These are phyloP conservation scores for Colletotrichum musicola DNA, from an alignment of 2,329 filamentous ascomycete genomes.

Conservation along the genomic window DNA sequence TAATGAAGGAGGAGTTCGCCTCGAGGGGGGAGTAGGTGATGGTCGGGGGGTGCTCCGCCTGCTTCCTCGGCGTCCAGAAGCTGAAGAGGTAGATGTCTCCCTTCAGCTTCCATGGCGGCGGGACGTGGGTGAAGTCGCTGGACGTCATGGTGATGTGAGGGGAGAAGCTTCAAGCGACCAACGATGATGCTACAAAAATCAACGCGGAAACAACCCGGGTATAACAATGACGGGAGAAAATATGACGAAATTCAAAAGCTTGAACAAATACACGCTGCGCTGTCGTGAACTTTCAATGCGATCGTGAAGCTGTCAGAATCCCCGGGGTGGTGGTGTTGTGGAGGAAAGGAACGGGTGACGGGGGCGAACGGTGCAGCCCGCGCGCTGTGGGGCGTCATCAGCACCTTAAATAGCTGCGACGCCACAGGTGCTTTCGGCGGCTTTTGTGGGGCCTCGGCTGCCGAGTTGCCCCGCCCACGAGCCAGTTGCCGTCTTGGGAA, in stretches of 20 bases:
- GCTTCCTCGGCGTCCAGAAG: conserved; percentile 52
- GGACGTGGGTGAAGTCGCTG: conserved; percentile 18
- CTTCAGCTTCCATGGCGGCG: conserved; percentile 58
- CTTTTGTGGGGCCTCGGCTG: conserved; percentile 15
- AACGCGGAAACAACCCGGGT: neutral
- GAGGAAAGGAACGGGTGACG: neutral
- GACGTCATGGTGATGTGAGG: conserved; percentile 17
- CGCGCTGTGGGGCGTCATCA: neutral
- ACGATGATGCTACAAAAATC: neutral
- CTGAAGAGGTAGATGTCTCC: conserved; percentile 58
- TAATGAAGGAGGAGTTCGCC: conserved; percentile 53
- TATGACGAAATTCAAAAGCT: too few species aligned
- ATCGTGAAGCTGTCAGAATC: neutral
- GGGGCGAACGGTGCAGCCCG: neutral
- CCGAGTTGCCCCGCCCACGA: conserved; percentile 13
- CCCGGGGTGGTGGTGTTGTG: neutral
- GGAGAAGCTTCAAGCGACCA: neutral
- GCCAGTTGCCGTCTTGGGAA: conserved; percentile 23
- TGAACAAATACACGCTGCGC: too few species aligned
- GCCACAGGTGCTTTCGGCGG: too few species aligned
- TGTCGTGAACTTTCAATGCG: too few species aligned
- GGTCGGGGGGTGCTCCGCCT: conserved; percentile 49
- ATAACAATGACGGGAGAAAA: too few species aligned
- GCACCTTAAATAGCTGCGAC: conserved; percentile 13
- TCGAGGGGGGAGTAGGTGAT: conserved; percentile 63